Base-by-base conservation (phyloP, 345 rosid species). In the Dipteronia sinensis region DNA sequence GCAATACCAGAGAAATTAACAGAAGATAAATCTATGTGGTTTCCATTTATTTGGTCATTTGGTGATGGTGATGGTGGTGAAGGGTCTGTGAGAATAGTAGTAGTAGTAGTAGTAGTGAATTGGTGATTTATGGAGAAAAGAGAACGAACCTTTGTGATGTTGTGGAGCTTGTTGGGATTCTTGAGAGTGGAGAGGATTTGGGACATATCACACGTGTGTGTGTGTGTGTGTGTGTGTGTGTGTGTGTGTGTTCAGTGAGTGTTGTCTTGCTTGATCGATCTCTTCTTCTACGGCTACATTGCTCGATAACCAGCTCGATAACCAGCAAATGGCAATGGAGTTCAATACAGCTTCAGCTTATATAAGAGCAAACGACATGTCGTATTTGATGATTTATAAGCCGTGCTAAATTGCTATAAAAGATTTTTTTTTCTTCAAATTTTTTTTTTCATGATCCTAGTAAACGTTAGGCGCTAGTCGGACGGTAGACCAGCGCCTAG, bases 11-110 rank as follows among this genome's bases (percentile, higher is more conserved):
- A 71, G 65, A 61, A 83, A 17, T 75, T 38, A n/a, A 83, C 47
- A 27, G 86, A 69, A 22, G 83, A 83, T 69, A 83, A 80, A 72
- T 85, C 79, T 56, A 59, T 0, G n/a, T 62, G 82, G 79, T 86
- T 76, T 62, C 63, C 53, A 34, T 27, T 77, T 34, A 79, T 20
- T 68, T 64, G 65, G 76, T 71, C 53, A 51, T 46, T 12, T 46
- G 53, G 23, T 51, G 73, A 34, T 4, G 83, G 34, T 23, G 81
- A 47, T 38, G 82, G 59, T 16, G 56, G 67, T 23, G 85, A 62
- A 67, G 76, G 56, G 58, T 78, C 20, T 40, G 81, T 44, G 55
- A 53, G 6, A 75, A 80, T 51, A 65, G 76, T 25, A 71, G n/a
- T n/a, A n/a, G 51, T 40, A 38, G 81, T 55, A 65, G 77, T 25